phyloP scores from a whole-genome alignment of 2,329 filamentous ascomycete genomes.

The Lecanosticta acicola region DNA sequence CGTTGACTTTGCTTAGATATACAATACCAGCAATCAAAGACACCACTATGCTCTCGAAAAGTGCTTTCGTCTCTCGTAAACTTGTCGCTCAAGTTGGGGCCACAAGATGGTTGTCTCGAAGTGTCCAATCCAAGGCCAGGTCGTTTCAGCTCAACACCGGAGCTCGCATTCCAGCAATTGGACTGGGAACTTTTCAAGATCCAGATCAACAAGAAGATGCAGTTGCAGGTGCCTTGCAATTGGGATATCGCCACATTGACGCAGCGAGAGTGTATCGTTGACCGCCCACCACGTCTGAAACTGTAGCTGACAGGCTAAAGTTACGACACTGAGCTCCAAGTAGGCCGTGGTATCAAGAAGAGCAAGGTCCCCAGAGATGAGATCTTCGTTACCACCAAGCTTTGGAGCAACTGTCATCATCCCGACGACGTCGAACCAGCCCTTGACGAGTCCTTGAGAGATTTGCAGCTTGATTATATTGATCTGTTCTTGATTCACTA shows the following conservation, averaged over 20 bases:
- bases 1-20: no score
- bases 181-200: conserved; percentile 36
- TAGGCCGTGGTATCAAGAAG: conserved; percentile 70
- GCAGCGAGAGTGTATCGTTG: conserved; percentile 52
- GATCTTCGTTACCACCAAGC: conserved; percentile 53
- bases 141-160: conserved; percentile 32
- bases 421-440: conserved; percentile 49
- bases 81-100: neutral
- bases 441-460: conserved; percentile 62
- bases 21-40: neutral
- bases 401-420: conserved; percentile 54
- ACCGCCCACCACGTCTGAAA: neutral
- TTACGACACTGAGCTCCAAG: conserved; percentile 76
- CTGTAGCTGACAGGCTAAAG: neutral
- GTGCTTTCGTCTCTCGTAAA: neutral
- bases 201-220: conserved; percentile 42
- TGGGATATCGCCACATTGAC: conserved; percentile 54
- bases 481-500: conserved; percentile 12
- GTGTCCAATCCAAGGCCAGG: conserved; percentile 1
- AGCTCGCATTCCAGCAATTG: conserved; percentile 32
- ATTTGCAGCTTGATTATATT: conserved; percentile 61
- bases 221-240: conserved; percentile 42
- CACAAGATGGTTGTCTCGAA: neutral
- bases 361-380: conserved; percentile 70
- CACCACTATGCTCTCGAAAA: neutral